These are phyloP conservation scores for Paecilomyces formosus DNA, from an alignment of 2,329 filamentous ascomycete species.

Conservation along the genomic window DNA sequence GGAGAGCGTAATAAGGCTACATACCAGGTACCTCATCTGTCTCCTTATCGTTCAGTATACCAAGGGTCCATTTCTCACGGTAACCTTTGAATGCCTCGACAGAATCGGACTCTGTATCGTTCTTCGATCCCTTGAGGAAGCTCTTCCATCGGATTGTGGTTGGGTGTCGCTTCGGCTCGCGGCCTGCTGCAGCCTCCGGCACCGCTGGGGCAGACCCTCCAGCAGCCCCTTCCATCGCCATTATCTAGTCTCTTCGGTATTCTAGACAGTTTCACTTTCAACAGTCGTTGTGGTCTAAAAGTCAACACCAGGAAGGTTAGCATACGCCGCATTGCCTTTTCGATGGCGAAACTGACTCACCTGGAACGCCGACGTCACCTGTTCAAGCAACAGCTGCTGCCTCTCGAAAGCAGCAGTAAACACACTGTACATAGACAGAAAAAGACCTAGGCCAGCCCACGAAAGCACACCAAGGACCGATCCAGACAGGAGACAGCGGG, in stretches of 20 bases:
- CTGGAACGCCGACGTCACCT: not conserved
- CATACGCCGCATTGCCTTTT: not conserved
- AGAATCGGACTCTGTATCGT: not conserved
- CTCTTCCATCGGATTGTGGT: not conserved
- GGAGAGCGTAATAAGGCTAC: constrained; percentile 11
- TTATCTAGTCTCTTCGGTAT: not conserved
- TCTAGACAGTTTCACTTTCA: not conserved
- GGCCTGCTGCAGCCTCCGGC: not conserved
- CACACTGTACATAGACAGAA: not conserved
- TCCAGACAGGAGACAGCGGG: not conserved
- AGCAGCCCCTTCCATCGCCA: not conserved
- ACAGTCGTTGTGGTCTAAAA: not conserved
- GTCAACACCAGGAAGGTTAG: not conserved
- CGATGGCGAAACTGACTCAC: not conserved
- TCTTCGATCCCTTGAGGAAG: not conserved
- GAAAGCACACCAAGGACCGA: not conserved
- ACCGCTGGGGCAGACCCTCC: not conserved
- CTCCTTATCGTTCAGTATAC: constrained; percentile 72
- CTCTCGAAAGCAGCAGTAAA: too few species aligned
- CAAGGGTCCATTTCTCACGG: constrained; percentile 52
- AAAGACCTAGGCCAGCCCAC: not conserved
- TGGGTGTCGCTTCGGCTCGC: not conserved
- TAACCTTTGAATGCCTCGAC: constrained; percentile 14
- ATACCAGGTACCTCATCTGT: constrained; percentile 84
- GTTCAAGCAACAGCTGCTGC: too few species aligned